These are phyloP conservation scores for Ophiocordyceps camponoti-floridani DNA, from an alignment of 2,329 filamentous ascomycete genomes.

Conservation along the genomic window DNA sequence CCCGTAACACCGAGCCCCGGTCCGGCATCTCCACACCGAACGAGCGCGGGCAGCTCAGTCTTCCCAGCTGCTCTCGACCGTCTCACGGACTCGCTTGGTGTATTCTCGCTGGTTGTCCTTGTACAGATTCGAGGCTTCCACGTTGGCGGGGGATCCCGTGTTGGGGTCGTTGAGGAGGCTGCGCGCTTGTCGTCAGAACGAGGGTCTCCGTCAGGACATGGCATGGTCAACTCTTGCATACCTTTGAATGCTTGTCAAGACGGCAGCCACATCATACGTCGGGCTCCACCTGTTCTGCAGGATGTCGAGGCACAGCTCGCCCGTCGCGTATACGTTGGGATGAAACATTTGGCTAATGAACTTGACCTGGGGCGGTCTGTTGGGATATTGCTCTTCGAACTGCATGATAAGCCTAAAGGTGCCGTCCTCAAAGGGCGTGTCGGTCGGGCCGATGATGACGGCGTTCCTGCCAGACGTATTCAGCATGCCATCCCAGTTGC, in stretches of 20 bases:
- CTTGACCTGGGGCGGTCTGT: slow-evolving; percentile 93
- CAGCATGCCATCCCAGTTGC: neutral
- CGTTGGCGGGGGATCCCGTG: slow-evolving; percentile 93
- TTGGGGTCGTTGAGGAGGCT: slow-evolving; percentile 96
- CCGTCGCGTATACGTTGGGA: slow-evolving; percentile 93
- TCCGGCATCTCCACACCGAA: neutral
- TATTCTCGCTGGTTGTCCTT: slow-evolving; percentile 97
- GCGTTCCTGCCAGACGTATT: slow-evolving; percentile 58
- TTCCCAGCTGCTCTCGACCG: slow-evolving; percentile 99
- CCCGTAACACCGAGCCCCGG: neutral
- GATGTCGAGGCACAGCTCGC: slow-evolving; percentile 91
- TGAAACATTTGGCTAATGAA: slow-evolving; percentile 99
- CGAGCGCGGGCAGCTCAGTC: slow-evolving; percentile 31
- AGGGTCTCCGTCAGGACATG: too few species aligned
- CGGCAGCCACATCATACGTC: slow-evolving; percentile 93
- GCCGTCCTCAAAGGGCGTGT: slow-evolving; percentile 95
- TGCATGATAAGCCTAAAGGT: slow-evolving; percentile 98
- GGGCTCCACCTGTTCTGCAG: slow-evolving; percentile 97
- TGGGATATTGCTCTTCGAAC: slow-evolving; percentile 97
- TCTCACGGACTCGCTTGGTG: slow-evolving; percentile 84
- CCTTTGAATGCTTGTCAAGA: slow-evolving; percentile 96
- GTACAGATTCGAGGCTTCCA: slow-evolving; percentile 94
- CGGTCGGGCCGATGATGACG: slow-evolving; percentile 90
- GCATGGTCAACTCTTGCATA: slow-evolving; percentile 16
- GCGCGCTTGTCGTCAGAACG: slow-evolving; percentile 10